These are phyloP conservation scores for Clavaria fumosa DNA, from an alignment of 768 basidiomycete species.

Conservation along the genomic window DNA sequence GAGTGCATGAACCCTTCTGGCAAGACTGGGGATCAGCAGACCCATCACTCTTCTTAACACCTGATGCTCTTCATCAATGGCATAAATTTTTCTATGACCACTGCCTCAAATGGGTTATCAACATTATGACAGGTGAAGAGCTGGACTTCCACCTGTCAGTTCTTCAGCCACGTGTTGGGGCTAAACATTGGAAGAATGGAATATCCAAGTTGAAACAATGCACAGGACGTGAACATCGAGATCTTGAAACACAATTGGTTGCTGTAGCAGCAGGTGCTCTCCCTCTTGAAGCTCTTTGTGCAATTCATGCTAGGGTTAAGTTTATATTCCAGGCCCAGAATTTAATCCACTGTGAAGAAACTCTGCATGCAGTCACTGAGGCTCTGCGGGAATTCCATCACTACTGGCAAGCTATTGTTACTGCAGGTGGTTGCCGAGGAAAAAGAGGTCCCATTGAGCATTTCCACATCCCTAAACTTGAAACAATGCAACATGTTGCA, in stretches of 20 bases:
- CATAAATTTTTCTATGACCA: too few species aligned
- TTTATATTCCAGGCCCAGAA: conserved; percentile 24
- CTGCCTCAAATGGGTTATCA: conserved; percentile 20
- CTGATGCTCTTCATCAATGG: too few species aligned
- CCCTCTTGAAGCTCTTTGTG: conserved; percentile 15
- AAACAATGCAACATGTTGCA: conserved; percentile 21
- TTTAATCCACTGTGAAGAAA: conserved; percentile 13
- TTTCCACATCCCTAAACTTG: conserved; percentile 29
- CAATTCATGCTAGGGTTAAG: conserved; percentile 22
- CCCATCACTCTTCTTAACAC: conserved; percentile 23
- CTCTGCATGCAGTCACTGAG: conserved; percentile 9
- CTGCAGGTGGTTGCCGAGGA: conserved; percentile 15
- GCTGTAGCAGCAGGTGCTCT: conserved; percentile 21
- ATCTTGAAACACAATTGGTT: conserved; percentile 23
- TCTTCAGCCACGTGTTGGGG: conserved; percentile 22
- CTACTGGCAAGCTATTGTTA: conserved; percentile 21
- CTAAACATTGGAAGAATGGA: conserved; percentile 24
- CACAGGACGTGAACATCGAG: conserved; percentile 24
- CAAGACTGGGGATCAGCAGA: conserved; percentile 21
- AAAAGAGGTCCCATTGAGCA: conserved; percentile 16
- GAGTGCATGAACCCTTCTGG: conserved; percentile 24
- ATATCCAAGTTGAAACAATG: conserved; percentile 26
- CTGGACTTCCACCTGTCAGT: too few species aligned
- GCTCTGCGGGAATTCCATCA: conserved; percentile 19
- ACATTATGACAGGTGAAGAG: conserved; percentile 25